Evolutionary conservation across 768 basidiomycete species (phyloP), one percentile per base, ranked within the genome.

Genomic region (Russula sp.): DNA sequence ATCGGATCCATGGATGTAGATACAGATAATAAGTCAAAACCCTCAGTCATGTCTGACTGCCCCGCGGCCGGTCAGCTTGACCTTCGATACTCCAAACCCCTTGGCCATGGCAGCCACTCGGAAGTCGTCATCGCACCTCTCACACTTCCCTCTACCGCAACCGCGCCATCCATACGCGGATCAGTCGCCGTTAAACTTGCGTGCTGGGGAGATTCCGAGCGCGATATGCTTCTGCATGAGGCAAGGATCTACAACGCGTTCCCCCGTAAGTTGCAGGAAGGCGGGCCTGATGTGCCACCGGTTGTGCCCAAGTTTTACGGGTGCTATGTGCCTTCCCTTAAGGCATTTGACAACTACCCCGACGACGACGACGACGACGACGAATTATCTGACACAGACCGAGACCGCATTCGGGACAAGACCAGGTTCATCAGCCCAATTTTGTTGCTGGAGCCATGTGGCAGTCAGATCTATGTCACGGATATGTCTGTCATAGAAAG

Each of bases 251-350:
- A 83, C 66, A 71, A 77, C 66, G 39, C 42, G 1, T 79, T 84
- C 67, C 77, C 79, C 2, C 53, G 61, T 13, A 76, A 81, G 59
- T 71, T 82, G 50, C 79, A 75, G 63, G 70, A 82, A 67, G 78
- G 81, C 49, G 77, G 69, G 61, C 75, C 78, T 0, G 81, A 82
- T 3, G 72, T 80, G 4, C 72, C 75, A 7, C 76, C 85, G 0
- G 50, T 85, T 50, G 80, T 82, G 3, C 85, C 86, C 0, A 83
- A 85, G 68, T 87, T 79, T 70, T 87, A 83, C 65, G 85, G 86
- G 1, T 83, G 81, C 70, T 87, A 86, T 65, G 68, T 66, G 0
- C 75, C 75, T 0, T 60, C 65, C 1, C 48, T 54, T 2, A 65
- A 70, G 16, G 39, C 58, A 11, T 61, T 55, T 9, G 20, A 52